phyloP scores from a whole-genome alignment of 1,139 yeast genomes.

The Protomyces inundatus region DNA sequence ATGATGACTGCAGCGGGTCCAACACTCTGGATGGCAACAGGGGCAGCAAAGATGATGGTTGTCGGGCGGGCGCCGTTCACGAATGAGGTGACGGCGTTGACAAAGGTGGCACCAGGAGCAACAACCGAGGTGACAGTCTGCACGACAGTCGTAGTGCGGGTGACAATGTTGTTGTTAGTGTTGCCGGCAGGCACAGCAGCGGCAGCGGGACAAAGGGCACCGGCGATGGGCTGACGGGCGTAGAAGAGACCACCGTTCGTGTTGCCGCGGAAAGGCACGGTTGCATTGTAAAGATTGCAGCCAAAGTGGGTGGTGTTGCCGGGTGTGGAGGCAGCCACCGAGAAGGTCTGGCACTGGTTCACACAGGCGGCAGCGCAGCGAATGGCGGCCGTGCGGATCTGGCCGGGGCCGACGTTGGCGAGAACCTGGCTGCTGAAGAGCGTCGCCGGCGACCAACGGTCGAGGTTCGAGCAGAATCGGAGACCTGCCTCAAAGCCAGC shows the following conservation, averaged over 20 bases:
- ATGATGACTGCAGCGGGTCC: constrained; percentile 17
- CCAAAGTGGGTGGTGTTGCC: constrained; percentile 20
- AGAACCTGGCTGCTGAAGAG: constrained; percentile 9
- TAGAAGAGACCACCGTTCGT: constrained; percentile 26
- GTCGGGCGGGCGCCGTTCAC: constrained; percentile 3
- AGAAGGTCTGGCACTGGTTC: constrained; percentile 16
- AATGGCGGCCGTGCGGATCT: constrained; percentile 14
- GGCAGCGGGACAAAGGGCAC: constrained; percentile 18
- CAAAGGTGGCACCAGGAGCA: background rate
- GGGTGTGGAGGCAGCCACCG: constrained; percentile 22
- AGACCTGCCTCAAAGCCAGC: constrained; percentile 16
- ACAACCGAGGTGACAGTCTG: constrained; percentile 20
- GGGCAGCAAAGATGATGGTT: background rate
- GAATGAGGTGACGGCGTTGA: constrained; percentile 2
- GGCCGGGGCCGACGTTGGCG: constrained; percentile 16
- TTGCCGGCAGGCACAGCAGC: background rate
- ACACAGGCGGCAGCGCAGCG: constrained; percentile 22
- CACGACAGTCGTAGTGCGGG: constrained; percentile 16
- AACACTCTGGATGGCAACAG: constrained; percentile 5
- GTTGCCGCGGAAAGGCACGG: constrained; percentile 23
- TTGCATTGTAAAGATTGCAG: constrained; percentile 23
- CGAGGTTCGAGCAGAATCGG: constrained; percentile 21
- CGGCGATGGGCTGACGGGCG: constrained; percentile 13
- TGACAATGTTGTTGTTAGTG: background rate
- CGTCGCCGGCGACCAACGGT: constrained; percentile 22